A percentile compares a stretch with the other conserved stretches of the same genome.
These are phyloP conservation scores for Tolypocladium album DNA, from an alignment of 2,329 filamentous ascomycete species.

Conservation along the genomic window DNA sequence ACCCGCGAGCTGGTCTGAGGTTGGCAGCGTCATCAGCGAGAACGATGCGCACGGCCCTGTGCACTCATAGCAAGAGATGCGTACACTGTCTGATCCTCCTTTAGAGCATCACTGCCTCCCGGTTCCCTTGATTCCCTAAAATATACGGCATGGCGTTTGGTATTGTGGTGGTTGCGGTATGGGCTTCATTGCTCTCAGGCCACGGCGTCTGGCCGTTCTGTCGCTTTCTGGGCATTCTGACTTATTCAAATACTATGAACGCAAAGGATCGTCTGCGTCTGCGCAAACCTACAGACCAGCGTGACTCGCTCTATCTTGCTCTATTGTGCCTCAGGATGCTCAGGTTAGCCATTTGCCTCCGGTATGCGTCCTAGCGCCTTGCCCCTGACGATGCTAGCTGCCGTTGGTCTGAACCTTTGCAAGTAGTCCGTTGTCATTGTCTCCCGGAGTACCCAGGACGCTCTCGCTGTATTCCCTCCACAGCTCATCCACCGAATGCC, in stretches of 20 bases:
- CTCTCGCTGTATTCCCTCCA: slow-evolving; percentile 60
- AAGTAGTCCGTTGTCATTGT: neutral
- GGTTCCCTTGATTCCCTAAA: neutral
- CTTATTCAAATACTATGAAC: neutral
- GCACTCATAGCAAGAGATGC: slow-evolving; percentile 15
- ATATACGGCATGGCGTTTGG: slow-evolving; percentile 4
- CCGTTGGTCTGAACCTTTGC: neutral
- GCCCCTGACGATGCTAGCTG: neutral
- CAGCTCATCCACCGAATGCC: slow-evolving; percentile 52
- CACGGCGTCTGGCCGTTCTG: slow-evolving; percentile 1
- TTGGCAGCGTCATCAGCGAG: slow-evolving; percentile 52
- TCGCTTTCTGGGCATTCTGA: neutral
- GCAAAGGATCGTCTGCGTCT: neutral
- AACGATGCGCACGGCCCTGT: slow-evolving; percentile 26
- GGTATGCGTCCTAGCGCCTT: neutral
- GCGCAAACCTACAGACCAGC: neutral
- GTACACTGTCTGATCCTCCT: neutral
- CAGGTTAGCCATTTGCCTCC: neutral
- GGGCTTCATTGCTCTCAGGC: neutral
- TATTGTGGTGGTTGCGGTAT: neutral
- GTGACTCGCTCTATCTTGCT: neutral
- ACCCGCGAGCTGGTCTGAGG: slow-evolving; percentile 53
- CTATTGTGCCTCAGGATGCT: neutral
- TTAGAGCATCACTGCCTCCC: neutral
- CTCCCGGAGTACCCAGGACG: slow-evolving; percentile 4